Evolutionary conservation across 768 basidiomycete genomes (phyloP).

Genomic region (Rhodotorula paludigena): DNA sequence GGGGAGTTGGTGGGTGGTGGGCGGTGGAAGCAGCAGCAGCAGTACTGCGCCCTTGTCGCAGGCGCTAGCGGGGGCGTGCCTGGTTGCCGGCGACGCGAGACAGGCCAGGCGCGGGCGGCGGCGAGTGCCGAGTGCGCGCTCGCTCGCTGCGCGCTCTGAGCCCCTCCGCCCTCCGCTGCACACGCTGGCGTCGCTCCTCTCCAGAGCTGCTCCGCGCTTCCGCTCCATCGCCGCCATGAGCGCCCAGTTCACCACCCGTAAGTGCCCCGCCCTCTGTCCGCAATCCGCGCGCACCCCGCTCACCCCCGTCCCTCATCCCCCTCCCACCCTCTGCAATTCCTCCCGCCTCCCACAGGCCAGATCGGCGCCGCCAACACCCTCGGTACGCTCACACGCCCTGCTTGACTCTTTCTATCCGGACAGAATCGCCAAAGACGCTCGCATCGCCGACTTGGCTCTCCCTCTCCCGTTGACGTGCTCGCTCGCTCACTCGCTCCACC

Average conservation of each 20-base stretch:
- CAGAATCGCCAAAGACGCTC: too few species aligned
- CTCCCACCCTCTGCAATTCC: not conserved
- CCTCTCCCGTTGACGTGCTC: constrained; percentile 34
- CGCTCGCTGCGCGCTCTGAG: too few species aligned
- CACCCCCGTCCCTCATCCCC: not conserved
- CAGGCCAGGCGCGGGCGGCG: too few species aligned
- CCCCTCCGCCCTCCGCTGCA: not conserved
- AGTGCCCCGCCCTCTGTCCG: not conserved
- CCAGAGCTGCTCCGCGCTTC: not conserved
- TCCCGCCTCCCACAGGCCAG: constrained; percentile 51
- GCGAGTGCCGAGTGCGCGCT: too few species aligned
- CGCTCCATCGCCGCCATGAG: not conserved
- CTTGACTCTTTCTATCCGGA: not conserved
- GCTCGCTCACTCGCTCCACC: constrained; percentile 15
- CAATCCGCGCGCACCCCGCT: not conserved
- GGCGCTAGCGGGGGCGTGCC: too few species aligned
- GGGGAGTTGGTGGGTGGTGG: too few species aligned
- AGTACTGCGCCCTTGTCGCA: too few species aligned
- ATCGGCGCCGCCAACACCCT: constrained; percentile 88
- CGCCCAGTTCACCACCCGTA: not conserved
- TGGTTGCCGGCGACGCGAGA: too few species aligned
- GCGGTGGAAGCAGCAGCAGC: too few species aligned
- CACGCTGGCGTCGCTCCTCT: not conserved
- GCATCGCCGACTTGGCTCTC: too few species aligned
- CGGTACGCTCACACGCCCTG: constrained; percentile 58